phyloP scores from a whole-genome alignment of 2,329 filamentous ascomycete species.

The Trichoderma brevicompactum region DNA sequence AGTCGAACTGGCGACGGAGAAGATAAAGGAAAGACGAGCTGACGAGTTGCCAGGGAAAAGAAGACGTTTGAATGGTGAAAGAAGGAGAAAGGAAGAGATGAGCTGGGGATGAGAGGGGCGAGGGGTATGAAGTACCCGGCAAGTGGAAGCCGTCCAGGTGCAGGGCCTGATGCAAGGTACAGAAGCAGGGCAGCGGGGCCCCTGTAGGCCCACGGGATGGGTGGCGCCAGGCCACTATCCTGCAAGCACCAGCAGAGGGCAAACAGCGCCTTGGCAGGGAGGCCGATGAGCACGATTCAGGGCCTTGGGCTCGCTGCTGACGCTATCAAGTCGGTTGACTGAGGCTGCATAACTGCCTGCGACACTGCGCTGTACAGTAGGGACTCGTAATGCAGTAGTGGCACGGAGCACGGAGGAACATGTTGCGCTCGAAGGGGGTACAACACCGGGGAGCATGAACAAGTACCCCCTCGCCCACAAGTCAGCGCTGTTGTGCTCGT shows the following conservation, averaged over 20 bases:
- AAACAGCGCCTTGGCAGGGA: neutral
- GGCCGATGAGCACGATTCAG: conserved; percentile 3
- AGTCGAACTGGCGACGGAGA: conserved; percentile 33
- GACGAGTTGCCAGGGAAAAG: conserved; percentile 32
- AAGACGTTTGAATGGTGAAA: conserved; percentile 28
- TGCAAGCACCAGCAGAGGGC: conserved; percentile 2
- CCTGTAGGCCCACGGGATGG: neutral
- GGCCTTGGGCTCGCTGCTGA: neutral
- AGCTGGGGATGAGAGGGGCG: conserved; percentile 24
- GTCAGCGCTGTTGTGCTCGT: neutral
- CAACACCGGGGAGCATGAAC: neutral
- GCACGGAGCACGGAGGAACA: neutral
- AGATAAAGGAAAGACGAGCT: conserved; percentile 35
- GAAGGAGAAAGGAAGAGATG: conserved; percentile 33
- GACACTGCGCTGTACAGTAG: too few species aligned
- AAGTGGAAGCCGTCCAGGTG: conserved; percentile 23
- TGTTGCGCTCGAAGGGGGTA: neutral
- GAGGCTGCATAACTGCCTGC: neutral
- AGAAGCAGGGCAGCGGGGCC: conserved; percentile 12
- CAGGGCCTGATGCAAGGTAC: conserved; percentile 27
- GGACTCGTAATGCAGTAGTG: too few species aligned
- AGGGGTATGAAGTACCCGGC: conserved; percentile 25
- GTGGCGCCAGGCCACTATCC: too few species aligned
- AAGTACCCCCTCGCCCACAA: neutral
- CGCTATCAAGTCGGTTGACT: too few species aligned